Base-by-base conservation (phyloP, 2,329 filamentous ascomycete genomes). In the Verticillium klebahnii region DNA sequence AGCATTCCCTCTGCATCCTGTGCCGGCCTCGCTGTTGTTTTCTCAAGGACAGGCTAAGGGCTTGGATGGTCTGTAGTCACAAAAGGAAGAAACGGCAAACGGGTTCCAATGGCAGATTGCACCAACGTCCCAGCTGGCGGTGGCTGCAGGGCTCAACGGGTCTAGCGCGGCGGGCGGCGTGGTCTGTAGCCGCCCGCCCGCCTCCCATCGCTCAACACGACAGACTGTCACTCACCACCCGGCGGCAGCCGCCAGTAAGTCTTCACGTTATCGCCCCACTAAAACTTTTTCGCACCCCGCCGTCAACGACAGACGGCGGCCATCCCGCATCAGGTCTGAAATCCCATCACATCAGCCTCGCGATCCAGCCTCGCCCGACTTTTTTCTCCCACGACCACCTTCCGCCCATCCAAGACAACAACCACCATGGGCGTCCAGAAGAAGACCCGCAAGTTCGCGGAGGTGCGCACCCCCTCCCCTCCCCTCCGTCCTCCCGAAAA, bases 391-490 rank as follows among this genome's bases (percentile, higher is more conserved):
- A 37, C 56, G 34, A 29, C 25, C 56, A 40, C 34, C n/a, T 23
- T 50, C 45, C 45, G 45, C 45, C 45, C 45, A 25, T 50, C 45
- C n/a, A 2, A 50, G 45, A n/a, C 45, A 23, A 50, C 45, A 50
- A 23, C 45, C 45, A 50, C 45, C 65, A 97, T 97, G 94, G 93
- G 93, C 78, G 86, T 93, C 68, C 86, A 89, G 66, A 97, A 96
- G 81, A 92, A 89, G 75, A 96, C 92, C 60, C 88, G 93, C 80
- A 97, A 97, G 80, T 98, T 97, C 75, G 94, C 88, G 58, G 80
- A 84, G 73, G 85, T 86, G 71, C 63, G 78, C 64, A 40, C 59
- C 3, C 61, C 66, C 1, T 37, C 23, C 31, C n/a, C 54, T 15
- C 5, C 34, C 39, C 60, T 34, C 67, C 73, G 71, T 58, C 57